phyloP scores from a whole-genome alignment of 768 basidiomycete species.

The Boletus rubescentipes region DNA sequence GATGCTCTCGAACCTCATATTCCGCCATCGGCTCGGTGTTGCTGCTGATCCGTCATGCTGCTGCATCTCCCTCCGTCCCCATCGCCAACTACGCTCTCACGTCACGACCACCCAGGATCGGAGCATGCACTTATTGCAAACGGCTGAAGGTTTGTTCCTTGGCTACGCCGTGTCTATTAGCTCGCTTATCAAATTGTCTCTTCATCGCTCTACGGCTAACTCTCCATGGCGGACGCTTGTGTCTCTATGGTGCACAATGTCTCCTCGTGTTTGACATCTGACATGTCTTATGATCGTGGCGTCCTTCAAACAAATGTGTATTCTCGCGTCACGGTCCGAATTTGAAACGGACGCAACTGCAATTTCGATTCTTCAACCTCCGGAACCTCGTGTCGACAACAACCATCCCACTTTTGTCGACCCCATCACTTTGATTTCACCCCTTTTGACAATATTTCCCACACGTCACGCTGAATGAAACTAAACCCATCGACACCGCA shows the following conservation, averaged over 20 bases:
- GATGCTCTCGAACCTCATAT: not conserved
- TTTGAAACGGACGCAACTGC: slow-evolving; percentile 20
- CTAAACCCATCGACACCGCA: not conserved
- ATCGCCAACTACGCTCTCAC: slow-evolving; percentile 1
- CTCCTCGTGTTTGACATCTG: slow-evolving; percentile 16
- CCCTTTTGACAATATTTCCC: not conserved
- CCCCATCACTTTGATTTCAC: not conserved
- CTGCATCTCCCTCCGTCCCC: slow-evolving; percentile 4
- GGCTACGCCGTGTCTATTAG: not conserved
- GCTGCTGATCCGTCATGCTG: slow-evolving; percentile 6
- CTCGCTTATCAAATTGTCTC: slow-evolving; percentile 22
- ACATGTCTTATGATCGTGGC: slow-evolving; percentile 11
- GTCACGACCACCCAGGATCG: slow-evolving; percentile 48
- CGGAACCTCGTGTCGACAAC: slow-evolving; percentile 27
- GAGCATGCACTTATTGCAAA: slow-evolving; percentile 86
- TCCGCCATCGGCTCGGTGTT: slow-evolving; percentile 16
- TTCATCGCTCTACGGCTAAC: slow-evolving; percentile 14
- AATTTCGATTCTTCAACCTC: slow-evolving; percentile 24
- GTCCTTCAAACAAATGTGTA: not conserved
- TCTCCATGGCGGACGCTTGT: not conserved
- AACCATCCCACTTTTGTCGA: slow-evolving; percentile 5
- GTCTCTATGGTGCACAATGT: slow-evolving; percentile 15
- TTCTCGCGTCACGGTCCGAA: slow-evolving; percentile 3
- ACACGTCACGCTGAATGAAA: not conserved
- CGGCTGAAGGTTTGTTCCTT: slow-evolving; percentile 69